Conservation (phyloP, 208 protist species). For the Acanthamoeba sp. region DNA sequence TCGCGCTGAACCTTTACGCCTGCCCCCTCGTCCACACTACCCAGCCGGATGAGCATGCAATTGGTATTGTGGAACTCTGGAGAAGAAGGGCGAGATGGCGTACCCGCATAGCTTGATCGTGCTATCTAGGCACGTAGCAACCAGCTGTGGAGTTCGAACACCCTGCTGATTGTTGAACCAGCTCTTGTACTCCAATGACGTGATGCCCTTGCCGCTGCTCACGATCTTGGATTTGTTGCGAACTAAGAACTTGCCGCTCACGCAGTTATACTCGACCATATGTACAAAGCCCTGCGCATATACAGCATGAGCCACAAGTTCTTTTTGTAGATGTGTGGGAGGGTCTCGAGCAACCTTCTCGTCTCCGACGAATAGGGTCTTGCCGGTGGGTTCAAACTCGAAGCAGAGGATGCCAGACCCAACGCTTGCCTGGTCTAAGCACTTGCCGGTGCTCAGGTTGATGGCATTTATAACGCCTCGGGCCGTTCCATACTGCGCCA, state of each 20-base stretch:
- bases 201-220: constrained; percentile 20
- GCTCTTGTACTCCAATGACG: constrained; percentile 60
- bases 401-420: constrained; percentile 14
- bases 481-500: constrained; percentile 36
- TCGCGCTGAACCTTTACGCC: not conserved
- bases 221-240: not conserved
- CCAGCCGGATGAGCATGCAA: no score
- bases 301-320: no score
- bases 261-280: constrained; percentile 54
- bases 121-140: constrained; percentile 53
- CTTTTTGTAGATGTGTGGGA: not conserved
- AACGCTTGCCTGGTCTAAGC: constrained; percentile 11
- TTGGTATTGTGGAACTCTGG: no score
- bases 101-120: constrained; percentile 70
- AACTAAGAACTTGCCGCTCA: constrained; percentile 9
- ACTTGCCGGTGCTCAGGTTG: constrained; percentile 73
- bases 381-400: constrained; percentile 72
- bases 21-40: not conserved
- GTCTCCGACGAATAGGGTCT: constrained; percentile 49
- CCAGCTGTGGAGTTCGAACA: constrained; percentile 21
- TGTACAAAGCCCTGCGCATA: constrained; percentile 52
- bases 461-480: constrained; percentile 24
- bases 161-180: constrained; percentile 72
- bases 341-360: not conserved
- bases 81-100: not conserved